Evolutionary conservation across 1,284 basidiomycete species (phyloP).

Genomic region (Puccinia triticina): DNA sequence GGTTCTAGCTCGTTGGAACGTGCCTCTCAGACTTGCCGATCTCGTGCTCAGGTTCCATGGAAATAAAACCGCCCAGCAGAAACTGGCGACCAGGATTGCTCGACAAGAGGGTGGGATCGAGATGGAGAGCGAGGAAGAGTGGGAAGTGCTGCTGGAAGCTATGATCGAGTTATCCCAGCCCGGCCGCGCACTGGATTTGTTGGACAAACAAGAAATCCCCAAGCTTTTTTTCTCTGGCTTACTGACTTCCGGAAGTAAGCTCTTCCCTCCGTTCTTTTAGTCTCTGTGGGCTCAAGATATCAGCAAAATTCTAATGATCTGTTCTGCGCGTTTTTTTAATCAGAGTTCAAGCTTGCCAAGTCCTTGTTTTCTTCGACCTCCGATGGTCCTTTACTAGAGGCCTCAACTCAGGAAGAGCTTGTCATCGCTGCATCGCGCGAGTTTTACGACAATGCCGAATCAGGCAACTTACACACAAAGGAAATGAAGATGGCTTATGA

Average conservation of each 20-base stretch:
- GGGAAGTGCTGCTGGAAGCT: constrained; percentile 82
- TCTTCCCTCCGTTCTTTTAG: not conserved
- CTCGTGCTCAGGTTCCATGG: constrained; percentile 80
- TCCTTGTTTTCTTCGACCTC: constrained; percentile 68
- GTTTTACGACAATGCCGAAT: constrained; percentile 88
- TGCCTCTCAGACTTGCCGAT: constrained; percentile 70
- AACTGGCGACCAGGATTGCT: constrained; percentile 82
- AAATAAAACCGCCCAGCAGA: constrained; percentile 72
- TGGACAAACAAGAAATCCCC: constrained; percentile 72
- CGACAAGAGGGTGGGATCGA: constrained; percentile 66
- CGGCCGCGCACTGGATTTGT: constrained; percentile 75
- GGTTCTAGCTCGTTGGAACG: constrained; percentile 81
- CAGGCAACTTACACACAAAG: constrained; percentile 84
- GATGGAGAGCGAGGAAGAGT: constrained; percentile 71
- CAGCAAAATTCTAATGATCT: not conserved
- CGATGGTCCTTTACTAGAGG: constrained; percentile 65
- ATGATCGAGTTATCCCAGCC: constrained; percentile 78
- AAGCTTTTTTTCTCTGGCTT: constrained; percentile 81
- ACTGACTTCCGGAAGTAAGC: constrained; percentile 81
- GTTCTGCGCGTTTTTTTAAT: constrained; percentile 33
- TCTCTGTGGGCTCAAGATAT: not conserved
- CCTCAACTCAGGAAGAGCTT: constrained; percentile 70
- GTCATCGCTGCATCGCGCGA: constrained; percentile 79
- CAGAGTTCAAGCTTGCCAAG: constrained; percentile 79
- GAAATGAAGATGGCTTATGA: constrained; percentile 95